phyloP scores from a whole-genome alignment of 108 stramenopile species.

The Conticribra guillardii region DNA sequence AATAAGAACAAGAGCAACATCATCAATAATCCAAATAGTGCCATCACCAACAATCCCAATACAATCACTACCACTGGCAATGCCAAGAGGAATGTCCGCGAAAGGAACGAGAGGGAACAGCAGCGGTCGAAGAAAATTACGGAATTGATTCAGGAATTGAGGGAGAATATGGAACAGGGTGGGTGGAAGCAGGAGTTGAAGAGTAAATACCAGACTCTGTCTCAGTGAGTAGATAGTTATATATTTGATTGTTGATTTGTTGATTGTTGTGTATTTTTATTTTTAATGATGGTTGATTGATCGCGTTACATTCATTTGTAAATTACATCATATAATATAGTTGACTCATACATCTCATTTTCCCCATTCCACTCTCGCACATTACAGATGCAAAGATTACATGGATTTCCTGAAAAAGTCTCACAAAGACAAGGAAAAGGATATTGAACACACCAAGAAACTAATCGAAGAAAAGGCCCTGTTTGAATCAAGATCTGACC shows the following conservation, averaged over 20 bases:
- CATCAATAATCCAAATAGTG: neutral
- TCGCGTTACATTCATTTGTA: no score
- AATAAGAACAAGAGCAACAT: neutral
- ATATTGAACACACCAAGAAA: constrained; percentile 62
- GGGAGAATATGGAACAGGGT: constrained; percentile 72
- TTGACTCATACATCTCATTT: neutral
- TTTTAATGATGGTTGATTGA: no score
- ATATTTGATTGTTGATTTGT: neutral
- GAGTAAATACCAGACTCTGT: constrained; percentile 85
- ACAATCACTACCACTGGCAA: neutral
- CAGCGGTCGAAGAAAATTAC: constrained; percentile 80
- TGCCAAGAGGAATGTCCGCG: constrained; percentile 16
- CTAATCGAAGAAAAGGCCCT: constrained; percentile 58
- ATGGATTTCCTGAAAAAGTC: constrained; percentile 66
- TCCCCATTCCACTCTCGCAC: neutral
- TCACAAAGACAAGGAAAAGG: constrained; percentile 69
- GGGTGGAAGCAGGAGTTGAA: constrained; percentile 81
- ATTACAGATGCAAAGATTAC: constrained; percentile 73
- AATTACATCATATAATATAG: no score
- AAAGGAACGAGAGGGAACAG: constrained; percentile 76
- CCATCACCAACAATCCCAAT: neutral
- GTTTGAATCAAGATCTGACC: constrained; percentile 68
- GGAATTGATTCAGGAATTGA: constrained; percentile 72
- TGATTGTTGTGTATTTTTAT: no score
- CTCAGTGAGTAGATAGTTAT: constrained; percentile 64